Base-by-base conservation (phyloP, 805 yeast species). In the Torulaspora indica region DNA sequence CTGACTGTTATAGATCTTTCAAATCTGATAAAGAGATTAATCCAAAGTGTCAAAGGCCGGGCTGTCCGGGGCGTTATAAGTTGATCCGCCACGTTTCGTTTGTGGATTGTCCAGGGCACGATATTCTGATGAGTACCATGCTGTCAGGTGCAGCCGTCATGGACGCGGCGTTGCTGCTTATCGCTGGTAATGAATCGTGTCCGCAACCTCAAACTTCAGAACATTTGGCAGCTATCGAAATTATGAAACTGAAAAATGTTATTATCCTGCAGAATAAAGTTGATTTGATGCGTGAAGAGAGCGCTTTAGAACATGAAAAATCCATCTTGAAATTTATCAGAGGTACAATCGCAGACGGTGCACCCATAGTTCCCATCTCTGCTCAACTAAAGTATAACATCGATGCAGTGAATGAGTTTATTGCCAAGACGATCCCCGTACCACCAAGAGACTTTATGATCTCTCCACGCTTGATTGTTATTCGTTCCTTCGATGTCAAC, bases 51-150 rank as follows among this genome's bases (percentile, higher is more conserved):
- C 85, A 83, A 62, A 79, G 87, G 57, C 82, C 82, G 53, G 96
- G 93, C 8, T 88, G 95, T 69, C 68, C 67, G n/a, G 95, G 95
- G 44, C 85, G 95, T 65, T 90, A 89, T 71, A 78, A 79, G 60
- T 77, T 93, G 57, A 81, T 89, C 34, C 88, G 99, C 71, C 99
- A 93, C 67, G 98, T 93, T 42, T 88, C 96, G 8, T 95, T 95
- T 61, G 98, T 95, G 50, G 99, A 93, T 76, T 95, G 98, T 76
- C 99, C 99, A 49, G 99, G 99, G 69, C 99, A 93, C 85, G 99
- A 93, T 76, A 95, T 93, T 74, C 82, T 93, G 69, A 93, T 93
- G 99, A 89, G 97, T 78, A 93, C 99, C 55, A 93, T 93, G 99
- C 82, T 93, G 79, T 90, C 98, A 37, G 99, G 99, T 67, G 99